Evolutionary conservation across 139 green algal species (phyloP).

Genomic region (Desmodesmus armatus): DNA sequence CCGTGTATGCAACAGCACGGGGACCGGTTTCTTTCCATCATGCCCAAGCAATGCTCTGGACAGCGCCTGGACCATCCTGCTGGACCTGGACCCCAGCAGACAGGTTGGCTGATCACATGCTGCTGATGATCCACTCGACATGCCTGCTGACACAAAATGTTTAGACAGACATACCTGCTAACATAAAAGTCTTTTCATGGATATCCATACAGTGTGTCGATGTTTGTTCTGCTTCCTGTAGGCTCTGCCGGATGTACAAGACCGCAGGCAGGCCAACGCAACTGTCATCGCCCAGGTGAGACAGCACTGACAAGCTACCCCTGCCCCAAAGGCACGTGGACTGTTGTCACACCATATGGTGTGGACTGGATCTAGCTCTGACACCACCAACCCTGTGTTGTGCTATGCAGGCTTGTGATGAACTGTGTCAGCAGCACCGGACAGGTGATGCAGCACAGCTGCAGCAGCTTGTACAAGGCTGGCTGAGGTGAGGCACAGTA

Average conservation of each 20-base stretch:
- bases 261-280: neutral
- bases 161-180: too few species aligned
- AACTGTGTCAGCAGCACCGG: constrained; percentile 3
- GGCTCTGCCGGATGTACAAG: neutral
- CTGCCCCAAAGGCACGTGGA: neutral
- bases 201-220: neutral
- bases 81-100: constrained; percentile 27
- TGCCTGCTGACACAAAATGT: neutral
- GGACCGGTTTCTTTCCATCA: too few species aligned
- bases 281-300: constrained; percentile 15
- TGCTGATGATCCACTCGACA: neutral
- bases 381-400: neutral
- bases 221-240: neutral
- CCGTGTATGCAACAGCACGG: too few species aligned
- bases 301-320: neutral
- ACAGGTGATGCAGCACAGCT: neutral
- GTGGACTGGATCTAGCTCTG: neutral
- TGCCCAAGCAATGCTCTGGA: too few species aligned
- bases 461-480: neutral
- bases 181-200: neutral
- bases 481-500: neutral
- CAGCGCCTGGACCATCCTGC: constrained; percentile 3
- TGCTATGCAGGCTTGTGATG: neutral
- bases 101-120: neutral
- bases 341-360: neutral